Conservation (phyloP, 371 early-diverging fungal genomes). For the Mortierella polycephala region DNA sequence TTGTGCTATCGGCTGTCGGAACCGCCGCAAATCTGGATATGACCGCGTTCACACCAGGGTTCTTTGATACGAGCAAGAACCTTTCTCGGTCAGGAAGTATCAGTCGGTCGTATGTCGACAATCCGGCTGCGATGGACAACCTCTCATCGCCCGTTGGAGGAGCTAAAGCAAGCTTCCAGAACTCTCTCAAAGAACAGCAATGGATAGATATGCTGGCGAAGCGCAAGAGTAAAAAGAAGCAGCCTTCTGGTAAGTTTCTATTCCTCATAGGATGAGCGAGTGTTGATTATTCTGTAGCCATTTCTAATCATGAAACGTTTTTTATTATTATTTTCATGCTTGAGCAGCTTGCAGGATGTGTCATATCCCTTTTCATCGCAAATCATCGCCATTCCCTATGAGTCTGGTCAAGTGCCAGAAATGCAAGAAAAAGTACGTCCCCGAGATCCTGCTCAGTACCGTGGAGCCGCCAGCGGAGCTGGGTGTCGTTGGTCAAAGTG, state of each 20-base stretch:
- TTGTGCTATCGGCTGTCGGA: constrained; percentile 73
- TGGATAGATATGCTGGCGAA: constrained; percentile 49
- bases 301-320: not conserved
- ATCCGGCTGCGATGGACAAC: constrained; percentile 14
- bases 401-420: constrained; percentile 67
- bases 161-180: constrained; percentile 42
- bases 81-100: constrained; percentile 50
- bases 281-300: no score
- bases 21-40: constrained; percentile 70
- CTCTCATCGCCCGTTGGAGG: constrained; percentile 28
- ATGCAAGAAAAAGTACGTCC: constrained; percentile 75
- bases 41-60: constrained; percentile 53
- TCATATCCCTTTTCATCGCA: constrained; percentile 71
- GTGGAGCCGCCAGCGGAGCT: constrained; percentile 78
- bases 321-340: not conserved
- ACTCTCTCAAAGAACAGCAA: constrained; percentile 54
- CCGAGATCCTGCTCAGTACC: constrained; percentile 75
- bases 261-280: not conserved
- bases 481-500: constrained; percentile 61
- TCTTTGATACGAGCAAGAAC: constrained; percentile 36
- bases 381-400: constrained; percentile 76
- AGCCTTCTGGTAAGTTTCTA: constrained; percentile 43
- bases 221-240: constrained; percentile 51
- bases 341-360: constrained; percentile 65
- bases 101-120: constrained; percentile 46